Evolutionary conservation across 148 eudicot genomes (phyloP).

Genomic region (Polygonum maritimum): DNA sequence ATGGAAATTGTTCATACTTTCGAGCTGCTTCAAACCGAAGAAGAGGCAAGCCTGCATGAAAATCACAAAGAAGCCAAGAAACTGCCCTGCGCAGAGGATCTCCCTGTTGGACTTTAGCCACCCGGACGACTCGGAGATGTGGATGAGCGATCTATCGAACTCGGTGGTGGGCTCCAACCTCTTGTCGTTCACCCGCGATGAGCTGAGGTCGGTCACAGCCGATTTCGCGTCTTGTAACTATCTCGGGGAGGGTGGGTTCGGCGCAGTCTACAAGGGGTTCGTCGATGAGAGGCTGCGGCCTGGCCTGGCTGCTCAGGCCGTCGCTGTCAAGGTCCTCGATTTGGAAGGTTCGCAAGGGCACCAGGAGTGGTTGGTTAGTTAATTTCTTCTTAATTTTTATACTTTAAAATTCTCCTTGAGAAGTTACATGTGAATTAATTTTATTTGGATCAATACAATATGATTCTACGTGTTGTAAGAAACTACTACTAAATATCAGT

Average conservation of each 20-base stretch:
- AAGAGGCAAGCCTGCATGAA: background rate
- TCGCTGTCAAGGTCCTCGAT: constrained; percentile 21
- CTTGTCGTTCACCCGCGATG: constrained; percentile 9
- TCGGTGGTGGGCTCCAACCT: constrained; percentile 9
- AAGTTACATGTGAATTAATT: too few species aligned
- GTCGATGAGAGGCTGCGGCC: constrained; percentile 14
- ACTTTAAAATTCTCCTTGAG: too few species aligned
- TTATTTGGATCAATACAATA: too few species aligned
- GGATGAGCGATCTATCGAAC: constrained; percentile 1
- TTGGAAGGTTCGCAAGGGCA: constrained; percentile 20
- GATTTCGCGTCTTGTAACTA: constrained; percentile 12
- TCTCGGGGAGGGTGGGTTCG: constrained; percentile 20
- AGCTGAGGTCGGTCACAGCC: constrained; percentile 13
- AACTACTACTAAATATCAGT: too few species aligned
- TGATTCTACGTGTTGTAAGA: too few species aligned
- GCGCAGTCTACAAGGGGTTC: constrained; percentile 20
- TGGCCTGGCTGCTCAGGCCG: constrained; percentile 12
- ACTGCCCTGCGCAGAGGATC: background rate
- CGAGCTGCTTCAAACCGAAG: background rate
- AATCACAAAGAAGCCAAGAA: background rate
- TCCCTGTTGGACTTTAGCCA: background rate
- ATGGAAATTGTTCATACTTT: background rate
- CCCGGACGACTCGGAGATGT: constrained; percentile 1
- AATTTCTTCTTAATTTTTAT: too few species aligned
- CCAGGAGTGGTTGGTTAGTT: constrained; percentile 17